These are phyloP conservation scores for Styphnolobium japonicum DNA, from an alignment of 306 rosid genomes.

Conservation along the genomic window DNA sequence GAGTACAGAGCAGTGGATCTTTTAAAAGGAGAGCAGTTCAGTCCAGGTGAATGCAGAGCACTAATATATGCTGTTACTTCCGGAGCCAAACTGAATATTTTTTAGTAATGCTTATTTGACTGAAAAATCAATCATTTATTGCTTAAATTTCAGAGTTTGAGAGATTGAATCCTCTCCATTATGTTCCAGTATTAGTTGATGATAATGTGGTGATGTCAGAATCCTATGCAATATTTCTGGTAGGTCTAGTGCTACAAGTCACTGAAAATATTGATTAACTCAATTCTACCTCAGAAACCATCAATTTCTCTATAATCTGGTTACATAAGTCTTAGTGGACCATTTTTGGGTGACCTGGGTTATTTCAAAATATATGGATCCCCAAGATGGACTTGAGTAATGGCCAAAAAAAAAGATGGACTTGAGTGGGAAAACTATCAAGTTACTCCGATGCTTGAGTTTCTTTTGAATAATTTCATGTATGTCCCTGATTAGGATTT, in stretches of 20 bases:
- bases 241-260: slow-evolving; percentile 18
- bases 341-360: neutral
- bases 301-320: neutral
- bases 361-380: neutral
- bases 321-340: neutral
- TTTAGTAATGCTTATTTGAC: neutral
- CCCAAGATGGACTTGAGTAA: neutral
- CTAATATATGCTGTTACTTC: neutral
- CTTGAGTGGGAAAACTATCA: neutral
- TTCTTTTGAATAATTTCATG: neutral
- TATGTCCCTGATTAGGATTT: neutral
- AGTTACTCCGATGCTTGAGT: neutral
- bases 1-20: slow-evolving; percentile 46
- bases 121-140: neutral
- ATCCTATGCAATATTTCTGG: slow-evolving; percentile 52
- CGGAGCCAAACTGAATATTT: neutral
- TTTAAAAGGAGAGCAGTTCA: slow-evolving; percentile 36
- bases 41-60: slow-evolving; percentile 42
- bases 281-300: neutral
- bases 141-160: slow-evolving; percentile 44
- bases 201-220: slow-evolving; percentile 43
- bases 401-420: too few relatives aligned
- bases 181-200: slow-evolving; percentile 53
- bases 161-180: slow-evolving; percentile 46
- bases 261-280: slow-evolving; percentile 8